These are phyloP conservation scores for Fagopyrum esculentum DNA, from an alignment of 148 eudicot species.

Conservation along the genomic window DNA sequence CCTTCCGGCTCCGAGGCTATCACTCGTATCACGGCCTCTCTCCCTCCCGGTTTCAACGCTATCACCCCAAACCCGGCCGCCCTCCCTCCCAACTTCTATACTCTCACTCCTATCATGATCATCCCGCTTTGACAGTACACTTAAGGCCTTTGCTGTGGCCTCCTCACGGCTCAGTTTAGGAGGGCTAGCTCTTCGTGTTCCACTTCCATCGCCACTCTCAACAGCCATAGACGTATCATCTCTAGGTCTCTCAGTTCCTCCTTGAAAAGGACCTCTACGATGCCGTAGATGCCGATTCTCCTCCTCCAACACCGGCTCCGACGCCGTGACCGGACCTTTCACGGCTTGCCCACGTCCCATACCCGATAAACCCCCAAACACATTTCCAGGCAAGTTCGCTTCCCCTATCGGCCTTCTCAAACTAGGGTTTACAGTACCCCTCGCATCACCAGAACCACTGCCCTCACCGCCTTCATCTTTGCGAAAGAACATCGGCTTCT, in stretches of 20 bases:
- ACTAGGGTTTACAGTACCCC: constrained; percentile 15
- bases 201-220: constrained; percentile 3
- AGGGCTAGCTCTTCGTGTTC: not conserved
- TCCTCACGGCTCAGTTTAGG: constrained; percentile 30
- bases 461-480: constrained; percentile 23
- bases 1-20: constrained; percentile 12
- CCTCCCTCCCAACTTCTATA: constrained; percentile 1
- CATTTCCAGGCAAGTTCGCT: constrained; percentile 22
- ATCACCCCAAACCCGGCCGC: constrained; percentile 21
- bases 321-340: not conserved
- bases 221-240: constrained; percentile 6
- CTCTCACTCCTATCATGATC: not conserved
- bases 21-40: constrained; percentile 24
- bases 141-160: constrained; percentile 27
- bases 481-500: constrained; percentile 28
- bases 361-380: constrained; percentile 33
- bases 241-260: constrained; percentile 15
- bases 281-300: constrained; percentile 54
- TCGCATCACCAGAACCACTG: not conserved
- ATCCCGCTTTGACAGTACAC: not conserved
- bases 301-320: constrained; percentile 12
- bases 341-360: constrained; percentile 52
- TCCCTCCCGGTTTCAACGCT: constrained; percentile 2
- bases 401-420: constrained; percentile 21
- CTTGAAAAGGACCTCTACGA: constrained; percentile 5